Conservation (phyloP, 306 rosid species). For the Calophaca sinica region DNA sequence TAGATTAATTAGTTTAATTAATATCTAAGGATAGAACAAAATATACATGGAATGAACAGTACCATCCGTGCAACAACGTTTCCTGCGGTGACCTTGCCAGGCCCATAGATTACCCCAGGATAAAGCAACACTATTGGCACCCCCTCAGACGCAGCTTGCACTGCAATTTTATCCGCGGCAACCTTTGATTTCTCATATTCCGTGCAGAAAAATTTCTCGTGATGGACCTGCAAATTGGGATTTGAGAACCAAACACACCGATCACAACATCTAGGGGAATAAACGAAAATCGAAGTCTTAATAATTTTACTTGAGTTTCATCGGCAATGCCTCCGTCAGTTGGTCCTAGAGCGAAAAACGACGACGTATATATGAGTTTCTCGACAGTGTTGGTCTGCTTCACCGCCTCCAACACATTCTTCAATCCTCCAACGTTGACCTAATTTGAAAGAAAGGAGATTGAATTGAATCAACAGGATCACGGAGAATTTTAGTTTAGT, state of each 20-base stretch:
- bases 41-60: not conserved
- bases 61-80: constrained; percentile 77
- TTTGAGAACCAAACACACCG: constrained; percentile 6
- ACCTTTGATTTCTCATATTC: constrained; percentile 92
- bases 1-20: too few species aligned
- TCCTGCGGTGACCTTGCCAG: constrained; percentile 91
- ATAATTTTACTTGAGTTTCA: constrained; percentile 66
- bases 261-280: not conserved
- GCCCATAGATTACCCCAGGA: constrained; percentile 92
- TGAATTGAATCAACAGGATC: not conserved
- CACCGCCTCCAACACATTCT: constrained; percentile 73
- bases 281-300: not conserved
- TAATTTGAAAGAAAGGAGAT: constrained; percentile 27
- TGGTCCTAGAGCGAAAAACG: constrained; percentile 87
- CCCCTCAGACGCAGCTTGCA: constrained; percentile 76
- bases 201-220: constrained; percentile 78
- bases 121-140: constrained; percentile 70
- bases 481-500: not conserved
- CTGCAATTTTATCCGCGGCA: constrained; percentile 73
- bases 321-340: constrained; percentile 73
- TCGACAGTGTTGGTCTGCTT: constrained; percentile 70
- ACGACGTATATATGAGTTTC: constrained; percentile 83
- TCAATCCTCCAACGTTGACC: constrained; percentile 87
- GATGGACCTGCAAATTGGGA: constrained; percentile 61
- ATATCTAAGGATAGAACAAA: too few species aligned